Percentiles rank a stretch among this genome's conserved stretches.
These are phyloP conservation scores for Talaromyces wortmannii DNA, from an alignment of 495 filamentous ascomycete genomes.

Conservation along the genomic window DNA sequence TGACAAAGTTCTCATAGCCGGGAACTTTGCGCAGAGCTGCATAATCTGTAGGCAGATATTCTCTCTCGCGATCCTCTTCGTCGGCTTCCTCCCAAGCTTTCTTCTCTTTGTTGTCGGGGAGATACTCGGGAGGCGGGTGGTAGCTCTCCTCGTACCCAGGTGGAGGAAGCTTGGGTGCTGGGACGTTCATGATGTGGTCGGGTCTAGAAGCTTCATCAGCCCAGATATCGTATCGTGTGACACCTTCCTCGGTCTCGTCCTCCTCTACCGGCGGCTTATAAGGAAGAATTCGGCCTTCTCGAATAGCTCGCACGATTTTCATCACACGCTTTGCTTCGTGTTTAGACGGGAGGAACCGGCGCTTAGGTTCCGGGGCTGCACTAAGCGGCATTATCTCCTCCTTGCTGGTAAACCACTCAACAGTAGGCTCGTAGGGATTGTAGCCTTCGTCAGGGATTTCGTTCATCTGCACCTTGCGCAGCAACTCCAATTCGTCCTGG, in stretches of 20 bases:
- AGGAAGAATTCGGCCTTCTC: slow-evolving; percentile 87
- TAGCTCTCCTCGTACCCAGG: slow-evolving; percentile 94
- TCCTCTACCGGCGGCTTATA: slow-evolving; percentile 76
- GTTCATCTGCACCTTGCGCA: slow-evolving; percentile 86
- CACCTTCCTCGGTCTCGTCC: slow-evolving; percentile 59
- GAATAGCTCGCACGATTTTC: slow-evolving; percentile 95
- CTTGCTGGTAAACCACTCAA: slow-evolving; percentile 89
- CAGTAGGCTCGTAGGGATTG: slow-evolving; percentile 84
- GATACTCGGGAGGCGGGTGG: slow-evolving; percentile 92
- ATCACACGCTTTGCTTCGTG: slow-evolving; percentile 94
- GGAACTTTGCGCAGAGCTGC: slow-evolving; percentile 84
- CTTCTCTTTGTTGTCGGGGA: slow-evolving; percentile 77
- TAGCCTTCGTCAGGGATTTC: slow-evolving; percentile 82
- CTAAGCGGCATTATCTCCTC: slow-evolving; percentile 91
- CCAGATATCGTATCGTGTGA: slow-evolving; percentile 88
- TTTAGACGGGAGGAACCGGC: slow-evolving; percentile 95
- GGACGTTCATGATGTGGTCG: slow-evolving; percentile 90
- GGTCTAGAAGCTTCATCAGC: slow-evolving; percentile 76
- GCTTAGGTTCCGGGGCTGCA: slow-evolving; percentile 90
- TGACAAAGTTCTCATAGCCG: slow-evolving; percentile 83
- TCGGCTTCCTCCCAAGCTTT: slow-evolving; percentile 85
- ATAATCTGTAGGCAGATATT: slow-evolving; percentile 77
- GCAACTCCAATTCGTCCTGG: slow-evolving; percentile 79
- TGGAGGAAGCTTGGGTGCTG: slow-evolving; percentile 91
- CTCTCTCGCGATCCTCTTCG: slow-evolving; percentile 83